Conservation (phyloP, 257 asterid species). For the Solanum chilense region DNA sequence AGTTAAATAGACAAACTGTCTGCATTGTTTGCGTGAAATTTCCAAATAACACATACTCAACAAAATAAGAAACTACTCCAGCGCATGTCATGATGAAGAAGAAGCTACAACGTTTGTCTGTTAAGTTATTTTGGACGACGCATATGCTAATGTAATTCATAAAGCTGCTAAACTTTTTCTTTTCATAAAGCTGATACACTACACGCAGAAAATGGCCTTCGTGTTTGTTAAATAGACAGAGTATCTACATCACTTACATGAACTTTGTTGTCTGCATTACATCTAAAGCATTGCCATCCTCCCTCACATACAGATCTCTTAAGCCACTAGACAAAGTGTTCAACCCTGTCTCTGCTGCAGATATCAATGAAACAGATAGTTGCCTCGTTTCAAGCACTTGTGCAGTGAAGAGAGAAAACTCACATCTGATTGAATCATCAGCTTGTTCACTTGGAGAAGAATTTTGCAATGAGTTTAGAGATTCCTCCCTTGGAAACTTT, state of each 20-base stretch:
- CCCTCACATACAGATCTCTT: conserved; percentile 15
- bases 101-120: background rate
- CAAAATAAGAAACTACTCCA: background rate
- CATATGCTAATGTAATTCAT: background rate
- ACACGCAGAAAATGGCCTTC: background rate
- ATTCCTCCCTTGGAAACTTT: conserved; percentile 3
- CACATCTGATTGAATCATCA: conserved; percentile 11
- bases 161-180: background rate
- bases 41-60: background rate
- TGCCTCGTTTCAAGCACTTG: conserved; percentile 44
- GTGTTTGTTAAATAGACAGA: background rate
- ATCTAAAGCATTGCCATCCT: conserved; percentile 7
- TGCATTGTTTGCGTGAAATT: background rate
- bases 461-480: conserved; percentile 4
- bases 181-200: background rate
- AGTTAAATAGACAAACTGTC: background rate
- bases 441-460: conserved; percentile 4
- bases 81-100: background rate
- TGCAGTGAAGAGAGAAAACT: conserved; percentile 26
- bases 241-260: conserved; percentile 24
- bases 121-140: background rate
- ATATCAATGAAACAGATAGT: conserved; percentile 22
- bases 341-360: conserved; percentile 38
- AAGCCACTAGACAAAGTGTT: conserved; percentile 28
- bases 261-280: conserved; percentile 6